A percentile compares a stretch with the other conserved stretches of the same genome.
phyloP scores from a whole-genome alignment of 306 rosid genomes.

The Canavalia ensiformis region DNA sequence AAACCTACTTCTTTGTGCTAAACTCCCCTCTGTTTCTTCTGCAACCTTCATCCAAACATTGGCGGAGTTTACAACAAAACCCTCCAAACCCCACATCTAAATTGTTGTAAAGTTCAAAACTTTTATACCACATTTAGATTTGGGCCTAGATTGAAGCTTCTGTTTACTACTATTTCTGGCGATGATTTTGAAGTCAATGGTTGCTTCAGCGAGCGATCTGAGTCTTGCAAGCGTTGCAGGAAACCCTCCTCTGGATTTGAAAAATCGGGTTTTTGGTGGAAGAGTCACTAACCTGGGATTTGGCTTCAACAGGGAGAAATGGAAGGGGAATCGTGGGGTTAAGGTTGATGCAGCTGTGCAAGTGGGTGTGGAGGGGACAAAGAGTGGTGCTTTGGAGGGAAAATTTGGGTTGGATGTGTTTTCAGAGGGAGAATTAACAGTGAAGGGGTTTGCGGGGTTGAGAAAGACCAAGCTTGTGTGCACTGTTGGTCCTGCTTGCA shows the following conservation, averaged over 20 bases:
- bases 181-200: constrained; percentile 56
- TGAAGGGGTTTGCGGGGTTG: constrained; percentile 81
- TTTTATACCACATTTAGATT: constrained; percentile 34
- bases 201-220: constrained; percentile 52
- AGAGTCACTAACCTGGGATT: constrained; percentile 23
- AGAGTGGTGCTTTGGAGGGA: constrained; percentile 54
- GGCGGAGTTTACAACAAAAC: constrained; percentile 59
- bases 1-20: not conserved
- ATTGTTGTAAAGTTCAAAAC: not conserved
- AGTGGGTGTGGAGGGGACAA: constrained; percentile 58
- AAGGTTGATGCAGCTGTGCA: constrained; percentile 61
- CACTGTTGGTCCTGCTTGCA: constrained; percentile 84
- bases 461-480: constrained; percentile 94
- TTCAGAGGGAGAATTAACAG: constrained; percentile 75
- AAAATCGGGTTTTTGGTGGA: constrained; percentile 47
- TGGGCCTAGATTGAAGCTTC: not conserved
- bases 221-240: constrained; percentile 37
- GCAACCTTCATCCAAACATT: constrained; percentile 35
- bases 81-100: constrained; percentile 31
- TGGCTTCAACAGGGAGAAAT: constrained; percentile 47
- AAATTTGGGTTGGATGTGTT: constrained; percentile 72
- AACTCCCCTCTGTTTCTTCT: constrained; percentile 43
- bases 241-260: constrained; percentile 44
- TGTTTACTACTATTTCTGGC: not conserved
- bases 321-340: constrained; percentile 50